Evolutionary conservation across 129 eudicot genomes (phyloP), one percentile per base, ranked within the genome.

Genomic region (Chrysanthemum lavandulifolium): DNA sequence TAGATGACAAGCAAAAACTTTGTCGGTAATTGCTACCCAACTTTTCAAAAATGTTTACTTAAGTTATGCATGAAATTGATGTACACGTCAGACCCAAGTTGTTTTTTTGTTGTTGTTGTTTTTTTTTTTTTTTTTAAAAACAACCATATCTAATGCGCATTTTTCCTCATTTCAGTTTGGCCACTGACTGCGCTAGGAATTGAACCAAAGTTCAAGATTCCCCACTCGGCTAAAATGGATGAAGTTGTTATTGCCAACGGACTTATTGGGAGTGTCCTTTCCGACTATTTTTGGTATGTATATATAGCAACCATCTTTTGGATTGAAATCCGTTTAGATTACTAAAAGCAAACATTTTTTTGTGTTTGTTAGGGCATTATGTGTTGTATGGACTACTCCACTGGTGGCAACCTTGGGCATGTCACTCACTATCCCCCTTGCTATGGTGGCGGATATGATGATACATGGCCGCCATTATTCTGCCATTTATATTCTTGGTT

Each of bases 331-430:
- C 29, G 10, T 56, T 65, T 62, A 13, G 6, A 56, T 65, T 18
- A 56, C 54, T 65, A 48, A 40, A 14, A 48, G 59, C 29, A 68
- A 31, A 16, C 13, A 31, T 6, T 79, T 55, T 55, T 52, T 47
- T 63, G 57, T 73, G 8, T 80, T 47, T 9, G 16, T 80, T 65
- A 95, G 99, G 99, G 99, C 99, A 47, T 85, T 95, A 73, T 91
- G 97, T 72, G 97, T 95, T 63, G 99, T 91, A 69, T 95, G 99
- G 99, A 95, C 99, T 56, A 95, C 99, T 68, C 99, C 99, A 57
- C 77, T 95, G 25, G 97, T 95, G 72, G 97, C 99, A 78, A 95
- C 99, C 50, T 85, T 95, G 74, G 97, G 99, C 72, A 88, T 95
- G 94, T 90, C 99, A 18, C 96, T 95, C 59, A 95, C 99, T 8